Percentiles rank a stretch among this genome's conserved stretches.
Conservation (phyloP, 2,329 filamentous ascomycete species). For the Claviceps sp. region DNA sequence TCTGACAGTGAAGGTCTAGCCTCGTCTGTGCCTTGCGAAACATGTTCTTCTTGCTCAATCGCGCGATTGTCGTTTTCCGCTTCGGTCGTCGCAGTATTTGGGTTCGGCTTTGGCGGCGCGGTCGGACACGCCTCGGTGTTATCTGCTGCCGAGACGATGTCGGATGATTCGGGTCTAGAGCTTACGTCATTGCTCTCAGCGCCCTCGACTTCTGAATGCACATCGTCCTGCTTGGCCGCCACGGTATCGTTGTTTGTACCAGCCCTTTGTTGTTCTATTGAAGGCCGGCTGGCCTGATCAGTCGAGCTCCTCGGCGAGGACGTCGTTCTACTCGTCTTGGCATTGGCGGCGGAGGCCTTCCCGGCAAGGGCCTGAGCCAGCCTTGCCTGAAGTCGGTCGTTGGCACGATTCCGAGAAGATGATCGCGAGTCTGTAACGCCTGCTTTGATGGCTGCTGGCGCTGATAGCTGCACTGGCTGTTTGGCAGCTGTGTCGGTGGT, state of each 20-base stretch:
- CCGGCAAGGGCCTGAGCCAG: conserved; percentile 77
- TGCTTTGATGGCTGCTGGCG: conserved; percentile 18
- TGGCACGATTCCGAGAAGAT: conserved; percentile 49
- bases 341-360: conserved; percentile 30
- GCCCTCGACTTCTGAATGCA: neutral
- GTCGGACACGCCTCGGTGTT: neutral
- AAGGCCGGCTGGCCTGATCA: conserved; percentile 19
- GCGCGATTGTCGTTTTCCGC: neutral
- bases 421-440: conserved; percentile 40
- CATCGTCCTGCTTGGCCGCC: neutral
- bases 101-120: neutral
- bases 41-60: neutral
- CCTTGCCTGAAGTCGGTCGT: conserved; percentile 78
- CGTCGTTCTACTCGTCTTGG: conserved; percentile 30
- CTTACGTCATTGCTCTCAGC: neutral
- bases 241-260: conserved; percentile 10
- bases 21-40: neutral
- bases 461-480: neutral
- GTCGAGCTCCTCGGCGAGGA: conserved; percentile 23
- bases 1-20: neutral
- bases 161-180: neutral
- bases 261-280: conserved; percentile 18
- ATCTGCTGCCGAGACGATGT: neutral
- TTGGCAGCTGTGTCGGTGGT: conserved; percentile 10
- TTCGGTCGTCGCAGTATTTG: neutral